Conservation (phyloP, 768 basidiomycete genomes). For the Pisolithus orientalis region DNA sequence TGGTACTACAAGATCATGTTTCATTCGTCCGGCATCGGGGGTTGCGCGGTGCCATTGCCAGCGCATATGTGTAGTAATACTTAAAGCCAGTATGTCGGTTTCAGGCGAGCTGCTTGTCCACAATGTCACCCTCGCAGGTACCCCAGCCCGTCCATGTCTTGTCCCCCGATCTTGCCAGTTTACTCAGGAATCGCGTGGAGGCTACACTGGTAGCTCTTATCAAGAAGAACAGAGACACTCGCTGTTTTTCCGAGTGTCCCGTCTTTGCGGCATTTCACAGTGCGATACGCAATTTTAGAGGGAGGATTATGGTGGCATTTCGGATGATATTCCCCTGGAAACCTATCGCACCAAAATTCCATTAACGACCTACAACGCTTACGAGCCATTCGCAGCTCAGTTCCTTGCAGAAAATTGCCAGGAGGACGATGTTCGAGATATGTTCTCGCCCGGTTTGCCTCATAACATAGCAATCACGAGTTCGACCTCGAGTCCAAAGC, state of each 20-base stretch:
- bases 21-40: too few species aligned
- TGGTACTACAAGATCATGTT: too few species aligned
- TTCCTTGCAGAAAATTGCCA: conserved; percentile 2
- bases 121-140: conserved; percentile 1
- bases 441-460: conserved; percentile 21
- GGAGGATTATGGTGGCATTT: background rate
- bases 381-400: conserved; percentile 10
- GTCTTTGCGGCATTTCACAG: conserved; percentile 8
- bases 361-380: conserved; percentile 16
- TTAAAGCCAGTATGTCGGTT: too few species aligned
- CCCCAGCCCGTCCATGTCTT: background rate
- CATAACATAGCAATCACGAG: conserved; percentile 13
- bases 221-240: conserved; percentile 9
- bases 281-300: conserved; percentile 5
- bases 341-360: conserved; percentile 11
- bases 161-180: background rate
- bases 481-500: conserved; percentile 12
- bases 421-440: conserved; percentile 11
- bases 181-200: background rate
- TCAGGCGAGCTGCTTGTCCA: too few species aligned
- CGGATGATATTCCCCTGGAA: conserved; percentile 4
- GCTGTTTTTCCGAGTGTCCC: conserved; percentile 9
- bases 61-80: too few species aligned
- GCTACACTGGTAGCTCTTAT: conserved; percentile 7
- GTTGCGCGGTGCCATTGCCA: too few species aligned